Evolutionary conservation across 1,284 basidiomycete genomes (phyloP).

Genomic region (Melampsora americana): DNA sequence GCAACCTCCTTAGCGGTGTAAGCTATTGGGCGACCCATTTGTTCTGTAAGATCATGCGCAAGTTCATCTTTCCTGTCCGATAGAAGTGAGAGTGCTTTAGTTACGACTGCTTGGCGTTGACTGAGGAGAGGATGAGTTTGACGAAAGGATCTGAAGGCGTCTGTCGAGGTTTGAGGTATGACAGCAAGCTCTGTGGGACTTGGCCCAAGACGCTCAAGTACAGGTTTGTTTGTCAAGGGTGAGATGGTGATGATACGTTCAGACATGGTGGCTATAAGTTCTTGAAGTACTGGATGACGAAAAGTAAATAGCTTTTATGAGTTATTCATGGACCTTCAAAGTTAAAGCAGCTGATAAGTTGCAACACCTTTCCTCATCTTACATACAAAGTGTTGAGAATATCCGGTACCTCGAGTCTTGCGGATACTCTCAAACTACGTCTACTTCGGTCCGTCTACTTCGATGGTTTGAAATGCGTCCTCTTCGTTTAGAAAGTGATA

Average conservation of each 20-base stretch:
- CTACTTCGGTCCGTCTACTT: no score
- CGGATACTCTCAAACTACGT: no score
- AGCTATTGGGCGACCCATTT: slow-evolving; percentile 81
- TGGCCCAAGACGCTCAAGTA: slow-evolving; percentile 56
- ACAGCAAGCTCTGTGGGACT: slow-evolving; percentile 61
- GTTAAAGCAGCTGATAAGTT: no score
- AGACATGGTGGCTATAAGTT: not conserved
- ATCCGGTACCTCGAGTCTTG: no score
- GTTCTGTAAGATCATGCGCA: slow-evolving; percentile 69
- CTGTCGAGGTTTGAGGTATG: slow-evolving; percentile 50
- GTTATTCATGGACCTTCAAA: no score
- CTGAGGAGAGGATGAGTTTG: slow-evolving; percentile 65
- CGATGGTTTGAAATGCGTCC: no score
- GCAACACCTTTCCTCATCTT: no score
- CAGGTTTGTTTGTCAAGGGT: slow-evolving; percentile 57
- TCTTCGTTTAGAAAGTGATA: no score
- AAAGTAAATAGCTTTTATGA: no score
- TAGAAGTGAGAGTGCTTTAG: slow-evolving; percentile 65
- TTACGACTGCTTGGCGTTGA: slow-evolving; percentile 66
- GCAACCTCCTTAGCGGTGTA: slow-evolving; percentile 74
- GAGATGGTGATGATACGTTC: slow-evolving; percentile 56
- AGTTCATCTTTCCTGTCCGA: slow-evolving; percentile 67
- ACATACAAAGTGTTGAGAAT: no score
- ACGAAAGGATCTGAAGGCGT: slow-evolving; percentile 54
- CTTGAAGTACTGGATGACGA: no score